Conservation (phyloP, 306 rosid genomes). For the Rosa chinensis region DNA sequence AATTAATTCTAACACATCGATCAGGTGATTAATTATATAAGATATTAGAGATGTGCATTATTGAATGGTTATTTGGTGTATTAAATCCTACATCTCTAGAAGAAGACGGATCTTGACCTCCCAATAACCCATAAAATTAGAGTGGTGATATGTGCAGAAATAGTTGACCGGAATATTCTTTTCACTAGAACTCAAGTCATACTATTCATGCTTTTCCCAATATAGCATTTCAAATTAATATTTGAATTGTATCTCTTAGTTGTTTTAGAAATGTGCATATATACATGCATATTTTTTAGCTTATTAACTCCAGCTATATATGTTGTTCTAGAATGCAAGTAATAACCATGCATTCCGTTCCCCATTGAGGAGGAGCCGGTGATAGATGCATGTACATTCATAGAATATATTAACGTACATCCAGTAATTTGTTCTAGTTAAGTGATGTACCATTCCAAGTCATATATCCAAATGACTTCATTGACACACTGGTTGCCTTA, state of each 20-base stretch:
- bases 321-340: constrained; percentile 16
- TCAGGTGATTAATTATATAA: not conserved
- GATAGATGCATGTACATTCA: not conserved
- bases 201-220: not conserved
- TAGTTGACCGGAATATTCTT: constrained; percentile 22
- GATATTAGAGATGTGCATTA: not conserved
- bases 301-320: not conserved
- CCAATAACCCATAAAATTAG: not conserved
- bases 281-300: not conserved
- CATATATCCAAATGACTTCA: not conserved
- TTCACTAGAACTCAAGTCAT: not conserved
- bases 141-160: not conserved
- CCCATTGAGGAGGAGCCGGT: not conserved
- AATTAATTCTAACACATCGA: not conserved
- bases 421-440: not conserved
- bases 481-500: not conserved
- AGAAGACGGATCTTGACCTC: constrained; percentile 13
- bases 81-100: not conserved
- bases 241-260: not conserved
- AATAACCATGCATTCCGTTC: not conserved
- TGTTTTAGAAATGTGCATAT: not conserved
- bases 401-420: not conserved
- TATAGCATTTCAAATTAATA: not conserved
- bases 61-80: not conserved
- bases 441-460: not conserved